Evolutionary conservation across 768 basidiomycete species (phyloP).

Genomic region (Mycena capillaripes): DNA sequence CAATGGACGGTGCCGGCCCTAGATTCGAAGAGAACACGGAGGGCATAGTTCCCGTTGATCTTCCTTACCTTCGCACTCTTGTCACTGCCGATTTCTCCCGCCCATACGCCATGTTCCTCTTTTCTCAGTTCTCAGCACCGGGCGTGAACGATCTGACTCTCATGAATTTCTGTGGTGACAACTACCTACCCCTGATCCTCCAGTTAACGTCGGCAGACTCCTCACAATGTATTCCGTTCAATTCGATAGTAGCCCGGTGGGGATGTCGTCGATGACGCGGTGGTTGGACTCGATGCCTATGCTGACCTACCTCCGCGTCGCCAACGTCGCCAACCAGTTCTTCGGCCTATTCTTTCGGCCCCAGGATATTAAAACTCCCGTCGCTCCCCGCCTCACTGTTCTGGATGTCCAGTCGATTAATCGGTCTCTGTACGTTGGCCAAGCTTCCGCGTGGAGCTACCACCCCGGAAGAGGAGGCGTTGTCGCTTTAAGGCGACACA

Average conservation of each 20-base stretch:
- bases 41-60: conserved; percentile 54
- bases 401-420: conserved; percentile 62
- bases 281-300: conserved; percentile 39
- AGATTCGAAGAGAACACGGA: conserved; percentile 43
- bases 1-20: conserved; percentile 76
- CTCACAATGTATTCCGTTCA: conserved; percentile 67
- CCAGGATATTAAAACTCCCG: conserved; percentile 35
- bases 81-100: conserved; percentile 68
- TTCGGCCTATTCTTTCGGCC: conserved; percentile 62
- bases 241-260: conserved; percentile 43
- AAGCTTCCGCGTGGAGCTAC: conserved; percentile 49
- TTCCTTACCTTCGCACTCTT: conserved; percentile 65
- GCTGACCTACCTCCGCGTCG: conserved; percentile 48
- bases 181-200: conserved; percentile 66
- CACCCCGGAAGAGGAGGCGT: conserved; percentile 59
- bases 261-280: conserved; percentile 51
- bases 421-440: conserved; percentile 43
- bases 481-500: neutral
- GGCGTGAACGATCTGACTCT: conserved; percentile 70
- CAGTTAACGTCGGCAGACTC: conserved; percentile 60
- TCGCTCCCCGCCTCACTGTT: conserved; percentile 61
- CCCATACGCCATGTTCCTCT: conserved; percentile 60
- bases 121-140: conserved; percentile 68
- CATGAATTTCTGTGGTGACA: conserved; percentile 63
- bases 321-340: conserved; percentile 56